Evolutionary conservation across 257 asterid genomes (phyloP).

Genomic region (Penstemon davidsonii): DNA sequence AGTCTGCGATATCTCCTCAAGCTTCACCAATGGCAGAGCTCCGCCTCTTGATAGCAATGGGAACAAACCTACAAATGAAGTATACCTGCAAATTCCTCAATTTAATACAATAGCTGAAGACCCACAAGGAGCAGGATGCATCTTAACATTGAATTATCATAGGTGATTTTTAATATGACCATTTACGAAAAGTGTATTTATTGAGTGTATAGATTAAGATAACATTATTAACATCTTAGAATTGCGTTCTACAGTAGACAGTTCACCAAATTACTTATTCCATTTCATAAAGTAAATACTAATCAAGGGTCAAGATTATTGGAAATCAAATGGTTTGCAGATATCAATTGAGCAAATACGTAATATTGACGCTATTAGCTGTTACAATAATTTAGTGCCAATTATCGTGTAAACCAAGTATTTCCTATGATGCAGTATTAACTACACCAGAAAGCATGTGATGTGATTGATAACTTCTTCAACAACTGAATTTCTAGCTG

Average conservation of each 20-base stretch:
- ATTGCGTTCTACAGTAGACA: background rate
- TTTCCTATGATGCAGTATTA: too few species aligned
- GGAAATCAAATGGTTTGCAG: background rate
- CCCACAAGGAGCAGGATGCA: background rate
- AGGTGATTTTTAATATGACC: too few species aligned
- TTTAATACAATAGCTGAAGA: background rate
- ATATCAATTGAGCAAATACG: background rate
- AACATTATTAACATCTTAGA: background rate
- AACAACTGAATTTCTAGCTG: too few species aligned
- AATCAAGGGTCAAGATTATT: background rate
- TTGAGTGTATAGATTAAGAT: background rate
- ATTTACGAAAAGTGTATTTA: too few species aligned
- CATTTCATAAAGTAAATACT: background rate
- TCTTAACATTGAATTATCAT: background rate
- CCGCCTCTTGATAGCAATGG: conserved; percentile 78
- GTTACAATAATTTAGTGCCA: too few species aligned
- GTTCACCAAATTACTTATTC: background rate
- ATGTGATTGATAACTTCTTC: too few species aligned
- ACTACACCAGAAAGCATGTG: too few species aligned
- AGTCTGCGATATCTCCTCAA: conserved; percentile 90
- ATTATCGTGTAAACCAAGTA: too few species aligned
- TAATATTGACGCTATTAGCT: too few species aligned
- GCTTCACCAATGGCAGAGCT: conserved; percentile 56
- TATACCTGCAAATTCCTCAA: conserved; percentile 53
- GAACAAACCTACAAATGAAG: conserved; percentile 71